Evolutionary conservation across 164 flowering plant genomes (phyloP), one percentile per base, ranked within the genome.

Genomic region (Houttuynia cordata): DNA sequence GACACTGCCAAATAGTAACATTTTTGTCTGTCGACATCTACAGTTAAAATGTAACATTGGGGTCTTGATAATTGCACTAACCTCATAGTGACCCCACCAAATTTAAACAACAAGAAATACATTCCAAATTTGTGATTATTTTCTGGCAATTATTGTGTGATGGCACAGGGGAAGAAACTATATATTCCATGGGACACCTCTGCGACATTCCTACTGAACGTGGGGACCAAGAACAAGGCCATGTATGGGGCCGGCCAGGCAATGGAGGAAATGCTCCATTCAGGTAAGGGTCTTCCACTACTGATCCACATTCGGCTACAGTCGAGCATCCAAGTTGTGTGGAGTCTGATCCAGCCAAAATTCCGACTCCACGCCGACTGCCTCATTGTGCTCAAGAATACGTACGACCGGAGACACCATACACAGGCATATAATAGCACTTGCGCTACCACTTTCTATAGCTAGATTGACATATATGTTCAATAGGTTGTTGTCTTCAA

Each of bases 241-340:
- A 79, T 88, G 92, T 91, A 86, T 53, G 96, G 94, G 14, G 98
- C 86, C 0, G 98, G 95, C 12, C 64, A 87, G 58, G 68, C 39
- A 62, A 91, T 86, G 96, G 69, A 86, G 61, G 96, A 86, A 64
- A 68, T 85, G 84, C 75, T 88, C 0, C 79, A 81, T 23, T 78
- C 88, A 0, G 80, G 83, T 13, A 67, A 64, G 15, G 94, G 98
- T 8, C 54, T 88, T 64, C 85, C 92, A 0, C 24, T 91, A 6
- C 14, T 62, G 7, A 64, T 86, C 47, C 71, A 64, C 0, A 51
- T 85, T 56, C 67, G 57, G 10, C 41, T 91, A 23, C 70, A 50
- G 9, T 83, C 96, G 1, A 69, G 57, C 50, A 80, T 77, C 41
- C 64, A 62, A 22, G 82, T 84, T 0, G 66, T 91, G 22, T 69